Base-by-base conservation (phyloP, 129 eudicot species). In the Tagetes erecta region DNA sequence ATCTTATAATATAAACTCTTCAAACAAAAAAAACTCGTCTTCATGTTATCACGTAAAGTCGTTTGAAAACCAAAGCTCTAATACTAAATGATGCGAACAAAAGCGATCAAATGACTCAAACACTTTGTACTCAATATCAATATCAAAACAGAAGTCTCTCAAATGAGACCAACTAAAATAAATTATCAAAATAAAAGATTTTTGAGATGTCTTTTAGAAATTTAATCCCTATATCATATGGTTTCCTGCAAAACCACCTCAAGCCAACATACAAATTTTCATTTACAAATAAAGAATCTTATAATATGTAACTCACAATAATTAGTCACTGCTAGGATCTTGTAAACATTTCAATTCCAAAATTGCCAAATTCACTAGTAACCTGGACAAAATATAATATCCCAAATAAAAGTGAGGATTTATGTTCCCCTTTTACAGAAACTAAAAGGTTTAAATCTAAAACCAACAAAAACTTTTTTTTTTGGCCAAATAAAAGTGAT, bases 211-310 rank as follows among this genome's bases (percentile, higher is more conserved):
- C 27, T 20, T 20, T 20, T 20, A 20, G 27, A 20, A 20, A 20
- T 20, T 20, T 20, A 20, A 20, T 20, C 27, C 27, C 63, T 49
- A 70, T 50, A 7, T 50, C 51, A 34, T 31, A 33, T 30, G 8
- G 36, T 70, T 36, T 70, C 31, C 47, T 50, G 51, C 47, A 6
- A 47, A 35, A 34, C 62, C 13, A 34, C 45, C 35, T 69, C 74
- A 51, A 50, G 8, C 47, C 74, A 70, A 70, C 34, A 42, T 42
- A 0, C 46, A 77, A 59, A 59, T 12, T 58, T 7, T 69, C 14
- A 34, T 31, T 52, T 30, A 66, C 66, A 52, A 30, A 60, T 36
- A 65, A 66, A 76, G 27, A 20, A 20, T 20, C 27, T 20, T 20
- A 20, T 20, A 40, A 2, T 40, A 40, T 4, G 13, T 9, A 1